These are phyloP conservation scores for Fonsecaea multimorphosa DNA, from an alignment of 2,329 filamentous ascomycete species.

Conservation along the genomic window DNA sequence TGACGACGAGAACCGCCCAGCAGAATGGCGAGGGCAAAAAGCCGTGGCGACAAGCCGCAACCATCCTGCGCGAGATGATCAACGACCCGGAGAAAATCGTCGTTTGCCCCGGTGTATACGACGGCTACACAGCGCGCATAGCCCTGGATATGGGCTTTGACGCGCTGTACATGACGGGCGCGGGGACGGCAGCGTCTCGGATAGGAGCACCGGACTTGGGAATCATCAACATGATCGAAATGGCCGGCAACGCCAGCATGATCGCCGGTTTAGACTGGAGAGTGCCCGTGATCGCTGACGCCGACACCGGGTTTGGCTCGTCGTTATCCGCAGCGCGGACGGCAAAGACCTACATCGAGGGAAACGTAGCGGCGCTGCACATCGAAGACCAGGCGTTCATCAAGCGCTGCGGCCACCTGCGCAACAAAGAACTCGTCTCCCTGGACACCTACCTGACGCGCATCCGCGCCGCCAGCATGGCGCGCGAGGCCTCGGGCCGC, in stretches of 20 bases:
- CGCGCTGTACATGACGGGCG: constrained; percentile 68
- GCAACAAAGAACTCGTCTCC: constrained; percentile 49
- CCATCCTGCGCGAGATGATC: constrained; percentile 14
- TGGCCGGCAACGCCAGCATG: constrained; percentile 61
- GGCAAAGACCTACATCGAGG: constrained; percentile 56
- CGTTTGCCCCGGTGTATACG: constrained; percentile 65
- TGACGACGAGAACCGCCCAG: not conserved
- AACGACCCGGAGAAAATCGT: constrained; percentile 13
- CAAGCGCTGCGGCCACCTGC: constrained; percentile 51
- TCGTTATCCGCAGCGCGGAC: constrained; percentile 56
- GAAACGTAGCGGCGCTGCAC: constrained; percentile 62
- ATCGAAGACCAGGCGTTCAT: constrained; percentile 58
- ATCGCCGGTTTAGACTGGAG: constrained; percentile 57
- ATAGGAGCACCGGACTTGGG: constrained; percentile 58
- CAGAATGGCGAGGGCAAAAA: constrained; percentile 1
- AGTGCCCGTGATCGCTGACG: constrained; percentile 60
- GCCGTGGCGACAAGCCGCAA: constrained; percentile 7
- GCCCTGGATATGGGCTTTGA: constrained; percentile 68
- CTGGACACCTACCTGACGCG: constrained; percentile 44
- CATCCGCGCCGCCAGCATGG: constrained; percentile 50
- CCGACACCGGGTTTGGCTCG: constrained; percentile 60
- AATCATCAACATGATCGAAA: constrained; percentile 58
- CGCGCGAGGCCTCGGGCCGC: constrained; percentile 40
- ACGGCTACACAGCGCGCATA: constrained; percentile 64
- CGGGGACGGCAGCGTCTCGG: constrained; percentile 56